A percentile compares a stretch with the other conserved stretches of the same genome.
phyloP scores from a whole-genome alignment of 1,284 basidiomycete species.

The Fistulinella cinereoalba region DNA sequence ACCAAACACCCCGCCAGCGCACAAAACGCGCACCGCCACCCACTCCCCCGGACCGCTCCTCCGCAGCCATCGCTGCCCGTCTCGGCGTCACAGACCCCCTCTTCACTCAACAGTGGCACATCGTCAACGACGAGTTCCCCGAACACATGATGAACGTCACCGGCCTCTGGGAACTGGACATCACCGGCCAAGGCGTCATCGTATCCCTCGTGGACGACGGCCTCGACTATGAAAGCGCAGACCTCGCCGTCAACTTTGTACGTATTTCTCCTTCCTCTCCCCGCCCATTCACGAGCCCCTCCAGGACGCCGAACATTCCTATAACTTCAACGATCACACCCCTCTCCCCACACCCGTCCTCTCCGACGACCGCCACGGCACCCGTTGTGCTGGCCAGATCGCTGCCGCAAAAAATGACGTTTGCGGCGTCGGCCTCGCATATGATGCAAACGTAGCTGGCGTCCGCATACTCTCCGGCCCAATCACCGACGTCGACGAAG shows the following conservation, averaged over 20 bases:
- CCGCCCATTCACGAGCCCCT: constrained; percentile 4
- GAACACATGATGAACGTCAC: constrained; percentile 85
- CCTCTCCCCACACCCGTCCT: constrained; percentile 85
- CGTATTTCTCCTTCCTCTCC: constrained; percentile 34
- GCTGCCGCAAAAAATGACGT: constrained; percentile 95
- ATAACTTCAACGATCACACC: constrained; percentile 96
- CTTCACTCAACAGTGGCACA: constrained; percentile 91
- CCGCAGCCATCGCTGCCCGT: constrained; percentile 54
- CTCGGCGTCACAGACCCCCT: constrained; percentile 85
- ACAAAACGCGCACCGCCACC: constrained; percentile 70
- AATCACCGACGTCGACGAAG: constrained; percentile 99
- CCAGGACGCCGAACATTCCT: constrained; percentile 86
- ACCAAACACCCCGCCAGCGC: constrained; percentile 61
- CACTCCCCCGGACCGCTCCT: constrained; percentile 33
- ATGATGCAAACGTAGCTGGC: constrained; percentile 88
- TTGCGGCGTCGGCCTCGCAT: constrained; percentile 95
- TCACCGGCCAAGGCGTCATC: constrained; percentile 84
- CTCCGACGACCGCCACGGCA: constrained; percentile 94
- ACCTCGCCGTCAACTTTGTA: constrained; percentile 91
- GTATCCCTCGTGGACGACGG: constrained; percentile 96
- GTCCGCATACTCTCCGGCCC: constrained; percentile 94
- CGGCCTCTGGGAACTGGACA: constrained; percentile 81
- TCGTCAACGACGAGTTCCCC: constrained; percentile 73
- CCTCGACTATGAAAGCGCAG: constrained; percentile 85
- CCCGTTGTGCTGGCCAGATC: constrained; percentile 96